Percentiles rank a stretch among this genome's conserved stretches.
These are phyloP conservation scores for Fusarium nisikadoi DNA, from an alignment of 2,329 filamentous ascomycete genomes.

Conservation along the genomic window DNA sequence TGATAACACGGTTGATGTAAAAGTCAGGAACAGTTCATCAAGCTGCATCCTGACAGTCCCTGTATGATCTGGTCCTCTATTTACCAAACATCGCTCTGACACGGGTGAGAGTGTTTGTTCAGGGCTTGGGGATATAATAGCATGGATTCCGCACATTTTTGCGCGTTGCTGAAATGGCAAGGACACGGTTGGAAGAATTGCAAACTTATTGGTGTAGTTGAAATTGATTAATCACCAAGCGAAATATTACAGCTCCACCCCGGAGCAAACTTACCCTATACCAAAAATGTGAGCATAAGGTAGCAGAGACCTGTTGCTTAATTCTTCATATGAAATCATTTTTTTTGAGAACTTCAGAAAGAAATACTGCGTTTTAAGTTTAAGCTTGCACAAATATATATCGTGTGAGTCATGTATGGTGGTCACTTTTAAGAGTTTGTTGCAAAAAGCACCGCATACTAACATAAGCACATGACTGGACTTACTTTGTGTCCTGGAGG, in stretches of 20 bases:
- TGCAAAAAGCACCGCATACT: background rate
- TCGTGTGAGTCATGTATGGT: background rate
- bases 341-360: no score
- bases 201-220: conserved; percentile 3
- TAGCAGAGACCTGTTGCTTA: background rate
- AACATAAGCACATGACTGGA: background rate
- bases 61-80: conserved; percentile 69
- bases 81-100: conserved; percentile 60
- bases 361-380: background rate
- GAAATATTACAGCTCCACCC: conserved; percentile 20
- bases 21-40: conserved; percentile 61
- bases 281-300: background rate
- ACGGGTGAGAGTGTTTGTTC: conserved; percentile 46
- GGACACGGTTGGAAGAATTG: conserved; percentile 15
- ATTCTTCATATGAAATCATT: background rate
- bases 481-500: background rate
- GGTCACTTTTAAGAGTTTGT: background rate
- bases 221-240: background rate
- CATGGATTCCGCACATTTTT: conserved; percentile 71
- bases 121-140: conserved; percentile 54
- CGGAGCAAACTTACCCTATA: conserved; percentile 3
- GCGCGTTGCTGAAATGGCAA: conserved; percentile 16
- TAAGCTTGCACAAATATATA: background rate
- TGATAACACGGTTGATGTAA: conserved; percentile 88
- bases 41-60: conserved; percentile 54